Percentiles rank a stretch among this genome's conserved stretches.
Conservation (phyloP, 495 filamentous ascomycete genomes). For the Hypomontagnella submonticulosa region DNA sequence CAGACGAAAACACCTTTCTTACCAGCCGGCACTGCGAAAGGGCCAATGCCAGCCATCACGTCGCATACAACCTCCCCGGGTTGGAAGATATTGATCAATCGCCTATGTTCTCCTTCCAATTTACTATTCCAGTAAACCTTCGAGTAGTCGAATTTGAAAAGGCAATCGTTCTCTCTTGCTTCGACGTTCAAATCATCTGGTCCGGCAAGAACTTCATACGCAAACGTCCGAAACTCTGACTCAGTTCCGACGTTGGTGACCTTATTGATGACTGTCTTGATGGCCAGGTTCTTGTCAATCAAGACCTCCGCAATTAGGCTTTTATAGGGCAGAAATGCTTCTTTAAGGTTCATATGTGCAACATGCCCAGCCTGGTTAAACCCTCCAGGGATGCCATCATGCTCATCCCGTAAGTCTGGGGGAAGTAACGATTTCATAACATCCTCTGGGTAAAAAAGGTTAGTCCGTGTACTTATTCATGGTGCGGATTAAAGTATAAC, state of each 20-base stretch:
- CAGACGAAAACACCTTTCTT: constrained; percentile 92
- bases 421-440: constrained; percentile 84
- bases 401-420: constrained; percentile 61
- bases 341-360: constrained; percentile 90
- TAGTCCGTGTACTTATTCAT: constrained; percentile 14
- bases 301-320: constrained; percentile 83
- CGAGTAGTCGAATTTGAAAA: constrained; percentile 77
- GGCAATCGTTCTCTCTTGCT: constrained; percentile 70
- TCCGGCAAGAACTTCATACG: constrained; percentile 90
- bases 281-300: constrained; percentile 81
- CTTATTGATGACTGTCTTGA: constrained; percentile 96
- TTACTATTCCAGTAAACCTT: constrained; percentile 98
- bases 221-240: constrained; percentile 91
- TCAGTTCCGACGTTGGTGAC: constrained; percentile 84
- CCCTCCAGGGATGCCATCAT: constrained; percentile 83
- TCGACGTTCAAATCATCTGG: constrained; percentile 82
- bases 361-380: constrained; percentile 92
- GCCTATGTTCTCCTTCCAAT: constrained; percentile 85
- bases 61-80: constrained; percentile 91
- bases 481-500: constrained; percentile 19
- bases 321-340: constrained; percentile 83
- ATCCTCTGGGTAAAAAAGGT: constrained; percentile 68
- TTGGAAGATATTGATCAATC: constrained; percentile 80
- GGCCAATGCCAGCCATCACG: constrained; percentile 97
- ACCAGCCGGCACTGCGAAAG: constrained; percentile 92